Conservation (phyloP, 495 filamentous ascomycete genomes). For the Aspergillus egyptiacus region DNA sequence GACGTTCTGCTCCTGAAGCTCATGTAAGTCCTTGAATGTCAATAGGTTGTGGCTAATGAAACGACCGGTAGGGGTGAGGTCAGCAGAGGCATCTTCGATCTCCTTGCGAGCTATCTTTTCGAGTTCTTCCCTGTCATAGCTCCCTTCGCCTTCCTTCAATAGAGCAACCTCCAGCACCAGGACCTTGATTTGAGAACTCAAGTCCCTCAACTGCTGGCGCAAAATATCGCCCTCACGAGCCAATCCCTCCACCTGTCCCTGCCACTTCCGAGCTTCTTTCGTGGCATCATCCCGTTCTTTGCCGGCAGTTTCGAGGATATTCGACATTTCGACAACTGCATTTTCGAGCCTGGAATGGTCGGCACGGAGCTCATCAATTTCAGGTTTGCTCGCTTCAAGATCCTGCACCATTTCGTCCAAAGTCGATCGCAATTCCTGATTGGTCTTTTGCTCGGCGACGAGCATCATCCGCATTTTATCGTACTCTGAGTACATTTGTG, state of each 20-base stretch:
- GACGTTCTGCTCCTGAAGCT: constrained; percentile 84
- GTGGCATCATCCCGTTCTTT: constrained; percentile 51
- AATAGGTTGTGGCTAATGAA: constrained; percentile 81
- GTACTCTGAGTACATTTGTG: constrained; percentile 64
- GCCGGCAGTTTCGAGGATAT: constrained; percentile 51
- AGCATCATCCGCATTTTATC: constrained; percentile 53
- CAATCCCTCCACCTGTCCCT: constrained; percentile 62
- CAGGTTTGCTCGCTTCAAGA: constrained; percentile 53
- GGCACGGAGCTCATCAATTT: constrained; percentile 53
- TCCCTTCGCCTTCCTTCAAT: constrained; percentile 68
- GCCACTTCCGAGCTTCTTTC: constrained; percentile 63
- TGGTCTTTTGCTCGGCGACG: constrained; percentile 61
- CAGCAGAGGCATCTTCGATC: constrained; percentile 50
- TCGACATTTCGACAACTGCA: constrained; percentile 77
- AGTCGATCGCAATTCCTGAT: constrained; percentile 61
- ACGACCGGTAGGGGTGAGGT: constrained; percentile 69
- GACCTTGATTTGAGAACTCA: constrained; percentile 83
- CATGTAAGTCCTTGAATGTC: constrained; percentile 73
- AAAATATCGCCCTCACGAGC: constrained; percentile 72
- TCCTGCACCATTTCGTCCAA: constrained; percentile 73
- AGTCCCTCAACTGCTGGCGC: constrained; percentile 81
- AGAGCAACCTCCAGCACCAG: constrained; percentile 76
- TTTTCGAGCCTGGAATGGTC: constrained; percentile 50
- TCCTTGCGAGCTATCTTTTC: constrained; percentile 65
- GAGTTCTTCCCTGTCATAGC: constrained; percentile 62